Conservation (phyloP, 345 rosid species). For the Chamaenerion angustifolium region DNA sequence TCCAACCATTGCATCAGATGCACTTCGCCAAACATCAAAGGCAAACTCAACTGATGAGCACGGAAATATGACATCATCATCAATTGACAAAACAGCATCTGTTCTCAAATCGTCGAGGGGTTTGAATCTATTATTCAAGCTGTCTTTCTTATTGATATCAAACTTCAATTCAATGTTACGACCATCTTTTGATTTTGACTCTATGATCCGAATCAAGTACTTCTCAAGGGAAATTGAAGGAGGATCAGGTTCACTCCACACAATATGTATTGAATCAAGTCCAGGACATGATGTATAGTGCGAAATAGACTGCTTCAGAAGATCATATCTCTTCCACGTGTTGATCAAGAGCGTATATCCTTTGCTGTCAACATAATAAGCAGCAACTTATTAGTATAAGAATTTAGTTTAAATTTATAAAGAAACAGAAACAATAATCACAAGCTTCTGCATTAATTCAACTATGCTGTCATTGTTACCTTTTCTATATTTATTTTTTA, state of each 20-base stretch:
- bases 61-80: slow-evolving; percentile 85
- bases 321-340: slow-evolving; percentile 96
- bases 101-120: slow-evolving; percentile 60
- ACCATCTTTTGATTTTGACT: slow-evolving; percentile 31
- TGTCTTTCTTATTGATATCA: slow-evolving; percentile 74
- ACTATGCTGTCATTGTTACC: too few relatives aligned
- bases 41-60: slow-evolving; percentile 80
- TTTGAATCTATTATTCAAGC: slow-evolving; percentile 89
- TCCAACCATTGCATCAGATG: slow-evolving; percentile 81
- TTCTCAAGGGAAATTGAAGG: slow-evolving; percentile 58
- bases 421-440: not conserved
- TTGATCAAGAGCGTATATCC: slow-evolving; percentile 72
- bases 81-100: slow-evolving; percentile 84
- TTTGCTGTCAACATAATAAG: slow-evolving; percentile 30
- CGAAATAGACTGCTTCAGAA: slow-evolving; percentile 67
- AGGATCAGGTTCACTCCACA: slow-evolving; percentile 97
- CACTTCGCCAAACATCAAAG: slow-evolving; percentile 82
- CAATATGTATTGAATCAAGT: slow-evolving; percentile 71
- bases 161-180: slow-evolving; percentile 45
- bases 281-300: slow-evolving; percentile 65
- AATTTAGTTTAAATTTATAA: not conserved
- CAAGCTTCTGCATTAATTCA: not conserved
- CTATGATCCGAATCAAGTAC: slow-evolving; percentile 27
- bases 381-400: not conserved
- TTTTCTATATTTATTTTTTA: too few relatives aligned